These are phyloP conservation scores for Aquilaria agallochum DNA, from an alignment of 441 rosid species.

Conservation along the genomic window DNA sequence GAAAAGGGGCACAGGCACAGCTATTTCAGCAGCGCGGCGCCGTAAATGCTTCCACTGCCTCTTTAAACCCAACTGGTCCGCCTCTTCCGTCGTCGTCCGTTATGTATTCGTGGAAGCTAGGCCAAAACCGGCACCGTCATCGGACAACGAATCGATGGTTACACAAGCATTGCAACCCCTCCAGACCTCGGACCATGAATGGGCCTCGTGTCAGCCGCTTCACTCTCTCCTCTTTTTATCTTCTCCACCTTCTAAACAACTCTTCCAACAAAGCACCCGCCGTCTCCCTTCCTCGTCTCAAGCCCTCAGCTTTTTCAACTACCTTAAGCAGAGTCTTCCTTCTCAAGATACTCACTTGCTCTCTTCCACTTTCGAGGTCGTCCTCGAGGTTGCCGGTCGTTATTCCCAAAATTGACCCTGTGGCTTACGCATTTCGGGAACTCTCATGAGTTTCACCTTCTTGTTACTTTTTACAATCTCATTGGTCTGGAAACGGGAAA, in stretches of 20 bases:
- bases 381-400: slow-evolving; percentile 76
- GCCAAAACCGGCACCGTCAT: slow-evolving; percentile 3
- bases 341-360: slow-evolving; percentile 24
- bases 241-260: slow-evolving; percentile 31
- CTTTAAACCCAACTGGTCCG: slow-evolving; percentile 6
- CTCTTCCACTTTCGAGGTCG: slow-evolving; percentile 47
- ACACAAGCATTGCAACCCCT: slow-evolving; percentile 37
- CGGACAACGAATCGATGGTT: slow-evolving; percentile 22
- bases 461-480: slow-evolving; percentile 1
- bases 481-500: neutral
- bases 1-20: slow-evolving; percentile 10
- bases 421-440: slow-evolving; percentile 79
- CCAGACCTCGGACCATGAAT: slow-evolving; percentile 35
- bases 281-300: slow-evolving; percentile 40
- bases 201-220: slow-evolving; percentile 32
- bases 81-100: slow-evolving; percentile 14
- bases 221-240: slow-evolving; percentile 32
- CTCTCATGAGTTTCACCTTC: slow-evolving; percentile 57
- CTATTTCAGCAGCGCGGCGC: slow-evolving; percentile 21
- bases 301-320: slow-evolving; percentile 54
- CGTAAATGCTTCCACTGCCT: slow-evolving; percentile 14
- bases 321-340: slow-evolving; percentile 30
- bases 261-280: slow-evolving; percentile 43
- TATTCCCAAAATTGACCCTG: slow-evolving; percentile 84
- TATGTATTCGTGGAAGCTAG: slow-evolving; percentile 20